Base-by-base conservation (phyloP, 257 asterid species). In the Solanum lycopersicoides region DNA sequence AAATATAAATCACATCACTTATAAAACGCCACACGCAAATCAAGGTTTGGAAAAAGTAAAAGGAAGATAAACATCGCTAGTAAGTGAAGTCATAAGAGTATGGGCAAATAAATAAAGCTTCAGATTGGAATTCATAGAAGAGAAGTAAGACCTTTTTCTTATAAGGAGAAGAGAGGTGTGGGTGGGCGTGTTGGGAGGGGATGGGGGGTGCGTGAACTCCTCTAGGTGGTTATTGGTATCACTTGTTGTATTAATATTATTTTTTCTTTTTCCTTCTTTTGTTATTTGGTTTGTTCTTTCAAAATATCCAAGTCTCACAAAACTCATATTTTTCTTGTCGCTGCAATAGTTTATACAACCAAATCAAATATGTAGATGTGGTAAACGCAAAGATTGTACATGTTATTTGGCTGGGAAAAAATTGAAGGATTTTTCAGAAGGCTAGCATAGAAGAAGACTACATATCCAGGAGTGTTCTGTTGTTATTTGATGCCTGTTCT, bases 1-100 rank as follows among this genome's bases (percentile, higher is more conserved):
- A 88, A 84, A 88, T 74, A 88, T 86, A n/a, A 79, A 76, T 45
- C 63, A 47, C 86, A 34, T 76, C 59, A 86, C 56, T 69, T 39
- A 87, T 72, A 83, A 69, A 35, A 86, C 82, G 88, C 82, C 88
- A 88, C 84, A 74, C 34, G 75, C 73, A 53, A 28, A 82, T 39
- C 80, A 84, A 37, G 42, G 20, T 66, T 66, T 16, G 44, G 10
- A 71, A 41, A 80, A 80, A 20, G 69, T 30, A 80, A 80, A 47
- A 80, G 42, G 30, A 80, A 80, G 68, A 80, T 30, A 47, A 79
- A 50, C 32, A 47, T 80, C 21, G 6, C 30, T 47, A 80, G 15
- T 15, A 45, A 2, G 7, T 30, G 84, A 42, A 80, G 25, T 9
- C 28, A 28, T 9, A 28, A 80, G 28, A 45, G 42, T 44, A 79